phyloP scores from a whole-genome alignment of 768 basidiomycete species.

The Serendipita sp. region DNA sequence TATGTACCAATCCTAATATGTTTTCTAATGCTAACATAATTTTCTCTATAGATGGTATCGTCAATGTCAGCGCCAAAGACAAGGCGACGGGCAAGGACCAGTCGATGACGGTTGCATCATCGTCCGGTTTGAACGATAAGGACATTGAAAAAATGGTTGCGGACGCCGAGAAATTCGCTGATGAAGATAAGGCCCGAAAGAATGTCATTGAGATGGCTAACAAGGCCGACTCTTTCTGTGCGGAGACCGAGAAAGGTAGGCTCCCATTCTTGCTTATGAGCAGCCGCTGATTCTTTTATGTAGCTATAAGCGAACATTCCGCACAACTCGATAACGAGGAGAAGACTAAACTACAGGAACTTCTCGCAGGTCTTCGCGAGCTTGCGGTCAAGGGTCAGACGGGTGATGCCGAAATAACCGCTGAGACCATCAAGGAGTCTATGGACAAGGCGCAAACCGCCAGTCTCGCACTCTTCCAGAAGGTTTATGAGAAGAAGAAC shows the following conservation, averaged over 20 bases:
- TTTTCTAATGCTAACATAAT: constrained; percentile 6
- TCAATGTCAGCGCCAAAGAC: constrained; percentile 92
- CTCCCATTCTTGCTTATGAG: not conserved
- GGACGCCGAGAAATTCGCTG: constrained; percentile 87
- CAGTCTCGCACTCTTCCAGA: constrained; percentile 92
- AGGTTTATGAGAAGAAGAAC: constrained; percentile 31
- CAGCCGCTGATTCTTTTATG: not conserved
- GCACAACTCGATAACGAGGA: constrained; percentile 85
- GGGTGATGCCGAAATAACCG: constrained; percentile 62
- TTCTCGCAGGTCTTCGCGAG: constrained; percentile 76
- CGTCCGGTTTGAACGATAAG: constrained; percentile 87
- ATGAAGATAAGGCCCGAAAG: constrained; percentile 79
- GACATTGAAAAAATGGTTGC: constrained; percentile 96
- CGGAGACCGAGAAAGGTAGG: constrained; percentile 89
- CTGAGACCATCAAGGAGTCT: constrained; percentile 83
- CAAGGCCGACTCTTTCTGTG: constrained; percentile 85
- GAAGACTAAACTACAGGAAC: constrained; percentile 85
- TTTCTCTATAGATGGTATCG: constrained; percentile 59
- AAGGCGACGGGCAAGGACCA: constrained; percentile 84
- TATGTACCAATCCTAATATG: constrained; percentile 19
- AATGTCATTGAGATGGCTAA: constrained; percentile 89
- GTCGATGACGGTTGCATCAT: constrained; percentile 94
- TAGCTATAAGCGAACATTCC: constrained; percentile 95
- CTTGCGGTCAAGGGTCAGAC: constrained; percentile 79
- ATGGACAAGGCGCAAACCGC: constrained; percentile 89